Evolutionary conservation across 2,329 filamentous ascomycete species (phyloP).

Genomic region (Ceratocystis smalleyi): DNA sequence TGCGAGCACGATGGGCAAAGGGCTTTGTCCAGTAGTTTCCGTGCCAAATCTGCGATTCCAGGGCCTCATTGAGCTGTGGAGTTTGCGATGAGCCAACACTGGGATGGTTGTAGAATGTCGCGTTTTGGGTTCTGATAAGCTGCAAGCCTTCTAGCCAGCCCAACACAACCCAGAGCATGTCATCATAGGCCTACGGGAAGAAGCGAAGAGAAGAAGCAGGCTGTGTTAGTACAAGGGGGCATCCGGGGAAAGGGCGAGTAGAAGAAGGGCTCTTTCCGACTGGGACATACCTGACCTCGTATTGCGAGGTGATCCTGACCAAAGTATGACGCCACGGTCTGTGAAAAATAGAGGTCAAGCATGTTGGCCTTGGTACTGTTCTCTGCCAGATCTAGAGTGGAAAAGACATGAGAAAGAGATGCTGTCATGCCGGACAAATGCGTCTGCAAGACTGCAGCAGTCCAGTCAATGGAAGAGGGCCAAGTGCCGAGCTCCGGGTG

Average conservation of each 20-base stretch:
- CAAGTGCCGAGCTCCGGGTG: slow-evolving; percentile 63
- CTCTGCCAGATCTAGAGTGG: slow-evolving; percentile 25
- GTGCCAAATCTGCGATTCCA: slow-evolving; percentile 47
- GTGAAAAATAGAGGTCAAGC: slow-evolving; percentile 68
- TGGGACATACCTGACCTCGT: slow-evolving; percentile 35
- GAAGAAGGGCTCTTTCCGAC: neutral
- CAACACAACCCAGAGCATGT: slow-evolving; percentile 89
- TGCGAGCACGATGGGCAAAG: slow-evolving; percentile 66
- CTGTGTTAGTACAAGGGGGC: slow-evolving; percentile 11
- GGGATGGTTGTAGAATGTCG: slow-evolving; percentile 38
- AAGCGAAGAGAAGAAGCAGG: too few relatives aligned
- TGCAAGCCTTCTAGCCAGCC: slow-evolving; percentile 75
- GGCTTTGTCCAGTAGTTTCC: slow-evolving; percentile 58
- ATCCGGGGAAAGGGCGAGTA: neutral
- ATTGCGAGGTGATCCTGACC: slow-evolving; percentile 66
- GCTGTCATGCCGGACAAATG: slow-evolving; percentile 58
- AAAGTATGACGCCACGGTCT: slow-evolving; percentile 66
- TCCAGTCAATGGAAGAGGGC: slow-evolving; percentile 86
- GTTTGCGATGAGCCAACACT: slow-evolving; percentile 19
- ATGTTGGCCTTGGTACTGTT: slow-evolving; percentile 53
- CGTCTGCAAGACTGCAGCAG: slow-evolving; percentile 68
- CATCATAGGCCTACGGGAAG: slow-evolving; percentile 58
- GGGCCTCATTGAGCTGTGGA: slow-evolving; percentile 22
- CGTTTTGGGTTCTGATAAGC: slow-evolving; percentile 56
- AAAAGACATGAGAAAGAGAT: slow-evolving; percentile 49